These are phyloP conservation scores for Epichloe hybrida DNA, from an alignment of 2,329 filamentous ascomycete species.

Conservation along the genomic window DNA sequence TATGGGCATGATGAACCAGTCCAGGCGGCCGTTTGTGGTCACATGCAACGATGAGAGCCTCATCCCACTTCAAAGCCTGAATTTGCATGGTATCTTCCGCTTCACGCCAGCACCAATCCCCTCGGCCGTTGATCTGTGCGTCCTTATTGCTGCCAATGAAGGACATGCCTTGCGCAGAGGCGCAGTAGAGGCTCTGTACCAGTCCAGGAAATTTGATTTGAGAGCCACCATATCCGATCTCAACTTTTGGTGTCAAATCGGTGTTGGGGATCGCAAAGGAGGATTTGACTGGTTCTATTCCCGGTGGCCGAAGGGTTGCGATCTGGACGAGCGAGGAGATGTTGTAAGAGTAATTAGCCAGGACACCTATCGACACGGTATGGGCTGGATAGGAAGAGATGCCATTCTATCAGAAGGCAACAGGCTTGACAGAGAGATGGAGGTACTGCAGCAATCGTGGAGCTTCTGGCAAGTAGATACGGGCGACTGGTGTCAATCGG, in stretches of 20 bases:
- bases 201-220: constrained; percentile 56
- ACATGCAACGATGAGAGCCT: constrained; percentile 87
- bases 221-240: constrained; percentile 72
- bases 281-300: constrained; percentile 84
- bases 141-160: constrained; percentile 75
- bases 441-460: constrained; percentile 51
- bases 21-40: constrained; percentile 84
- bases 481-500: constrained; percentile 38
- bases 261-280: constrained; percentile 74
- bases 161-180: constrained; percentile 63
- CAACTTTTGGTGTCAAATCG: constrained; percentile 95
- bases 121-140: constrained; percentile 63
- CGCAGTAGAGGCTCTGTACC: constrained; percentile 57
- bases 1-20: constrained; percentile 62
- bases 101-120: constrained; percentile 54
- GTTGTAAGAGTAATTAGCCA: constrained; percentile 68
- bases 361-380: constrained; percentile 61
- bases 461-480: constrained; percentile 54
- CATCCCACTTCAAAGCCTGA: constrained; percentile 61
- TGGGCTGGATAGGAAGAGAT: constrained; percentile 65
- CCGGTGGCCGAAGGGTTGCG: constrained; percentile 58
- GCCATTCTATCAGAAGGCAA: constrained; percentile 24
- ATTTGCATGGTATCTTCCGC: constrained; percentile 73
- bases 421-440: constrained; percentile 38
- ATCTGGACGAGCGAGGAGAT: constrained; percentile 53